Percentiles rank a stretch among this genome's conserved stretches.
Conservation (phyloP, 108 stramenopile genomes). For the Epithemia pelagica region DNA sequence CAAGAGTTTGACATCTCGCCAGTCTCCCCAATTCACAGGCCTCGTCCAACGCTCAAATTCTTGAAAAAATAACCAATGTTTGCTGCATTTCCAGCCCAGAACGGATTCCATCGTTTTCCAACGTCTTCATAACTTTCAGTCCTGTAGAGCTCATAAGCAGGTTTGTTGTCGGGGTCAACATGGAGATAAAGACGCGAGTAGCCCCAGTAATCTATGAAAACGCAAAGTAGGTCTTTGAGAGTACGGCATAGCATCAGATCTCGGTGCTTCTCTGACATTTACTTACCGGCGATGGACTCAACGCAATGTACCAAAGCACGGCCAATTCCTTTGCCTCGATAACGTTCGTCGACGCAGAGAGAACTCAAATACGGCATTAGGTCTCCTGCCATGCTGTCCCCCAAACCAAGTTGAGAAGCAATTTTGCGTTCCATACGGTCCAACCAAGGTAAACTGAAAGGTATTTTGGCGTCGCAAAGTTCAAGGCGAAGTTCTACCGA, state of each 20-base stretch:
- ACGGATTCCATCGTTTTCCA: conserved; percentile 67
- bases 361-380: conserved; percentile 79
- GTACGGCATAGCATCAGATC: no score
- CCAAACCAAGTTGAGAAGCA: conserved; percentile 38
- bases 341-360: conserved; percentile 61
- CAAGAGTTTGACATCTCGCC: no score
- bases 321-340: conserved; percentile 58
- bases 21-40: no score
- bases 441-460: conserved; percentile 76
- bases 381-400: conserved; percentile 21
- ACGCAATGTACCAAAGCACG: conserved; percentile 61
- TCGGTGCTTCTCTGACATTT: no score
- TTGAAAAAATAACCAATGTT: conserved; percentile 79
- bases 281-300: conserved; percentile 52
- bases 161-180: conserved; percentile 71
- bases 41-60: conserved; percentile 22
- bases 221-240: no score
- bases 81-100: conserved; percentile 69
- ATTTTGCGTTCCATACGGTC: conserved; percentile 58
- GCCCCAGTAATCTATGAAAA: conserved; percentile 54
- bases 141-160: conserved; percentile 64
- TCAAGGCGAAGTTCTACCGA: conserved; percentile 73
- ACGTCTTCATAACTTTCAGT: conserved; percentile 69
- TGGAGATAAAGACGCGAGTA: conserved; percentile 68
- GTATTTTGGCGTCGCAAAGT: conserved; percentile 82